These are phyloP conservation scores for Didymella pinodella DNA, from an alignment of 2,329 filamentous ascomycete genomes.

Conservation along the genomic window DNA sequence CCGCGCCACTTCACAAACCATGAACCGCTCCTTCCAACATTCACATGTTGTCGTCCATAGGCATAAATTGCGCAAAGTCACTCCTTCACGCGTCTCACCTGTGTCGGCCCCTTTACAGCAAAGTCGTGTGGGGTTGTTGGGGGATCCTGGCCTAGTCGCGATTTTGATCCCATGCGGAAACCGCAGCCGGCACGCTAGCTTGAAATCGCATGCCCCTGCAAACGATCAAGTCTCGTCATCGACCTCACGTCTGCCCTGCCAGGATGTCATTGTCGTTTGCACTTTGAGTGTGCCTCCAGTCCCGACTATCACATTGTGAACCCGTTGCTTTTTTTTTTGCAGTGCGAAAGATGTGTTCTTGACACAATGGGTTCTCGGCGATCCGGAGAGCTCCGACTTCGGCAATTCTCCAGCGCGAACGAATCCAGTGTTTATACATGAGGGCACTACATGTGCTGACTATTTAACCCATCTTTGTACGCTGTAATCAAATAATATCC, in stretches of 20 bases:
- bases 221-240: background rate
- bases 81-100: constrained; percentile 1
- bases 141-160: constrained; percentile 8
- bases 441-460: background rate
- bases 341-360: background rate
- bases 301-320: background rate
- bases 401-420: background rate
- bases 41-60: background rate
- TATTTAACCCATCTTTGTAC: background rate
- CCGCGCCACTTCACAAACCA: background rate
- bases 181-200: constrained; percentile 12
- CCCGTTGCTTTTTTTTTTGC: background rate
- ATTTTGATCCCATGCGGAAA: background rate
- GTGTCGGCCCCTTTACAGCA: constrained; percentile 9
- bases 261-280: background rate
- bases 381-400: constrained; percentile 3
- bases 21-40: background rate
- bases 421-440: background rate
- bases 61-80: background rate
- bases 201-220: background rate
- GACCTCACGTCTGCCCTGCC: background rate
- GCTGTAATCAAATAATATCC: background rate
- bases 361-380: background rate
- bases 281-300: background rate
- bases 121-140: constrained; percentile 13